Base-by-base conservation (phyloP, 192 early-diverging fungal species). In the Backusella luteola region DNA sequence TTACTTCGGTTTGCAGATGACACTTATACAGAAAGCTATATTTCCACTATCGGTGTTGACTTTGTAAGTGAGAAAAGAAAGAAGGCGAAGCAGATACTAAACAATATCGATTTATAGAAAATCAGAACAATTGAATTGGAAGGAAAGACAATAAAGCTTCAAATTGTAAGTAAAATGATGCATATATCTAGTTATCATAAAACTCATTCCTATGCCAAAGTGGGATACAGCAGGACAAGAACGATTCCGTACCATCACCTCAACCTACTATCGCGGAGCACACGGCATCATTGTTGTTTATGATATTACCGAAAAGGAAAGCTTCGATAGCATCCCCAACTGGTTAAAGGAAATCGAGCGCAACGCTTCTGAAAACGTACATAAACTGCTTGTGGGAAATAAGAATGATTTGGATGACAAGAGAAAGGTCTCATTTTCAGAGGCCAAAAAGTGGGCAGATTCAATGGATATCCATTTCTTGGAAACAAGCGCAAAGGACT, bases 191-290 rank as follows among this genome's bases (percentile, higher is more conserved):
- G 5, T 39, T 8, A 8, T 26, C 19, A 21, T 14, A 46, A 36
- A 41, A 21, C 46, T 19, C 23, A 21, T 35, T 11, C 12, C 35
- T 9, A 23, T 46, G 34, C 21, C 39, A 29, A 32, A 94, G 90
- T 97, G 96, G 95, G 97, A 98, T 85, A 98, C 96, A 44, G 96
- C 97, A 63, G 97, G 97, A 46, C 97, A 98, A 87, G 97, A 99
- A 83, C 91, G 97, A 66, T 99, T 99, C 94, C 94, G 97, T 67
- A 98, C 97, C 76, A 98, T 99, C 79, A 98, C 96, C 38, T 98
- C 96, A 6, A 92, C 92, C 21, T 99, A 99, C 88, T 99, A 98
- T 84, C 92, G 96, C 56, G 96, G 96, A 9, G 97, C 97, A 7
- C 96, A 98, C 85, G 97, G 97, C 14, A 97, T 98, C 79, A 98